Conservation (phyloP, 2,329 filamentous ascomycete genomes). For the Paecilomyces variotii region DNA sequence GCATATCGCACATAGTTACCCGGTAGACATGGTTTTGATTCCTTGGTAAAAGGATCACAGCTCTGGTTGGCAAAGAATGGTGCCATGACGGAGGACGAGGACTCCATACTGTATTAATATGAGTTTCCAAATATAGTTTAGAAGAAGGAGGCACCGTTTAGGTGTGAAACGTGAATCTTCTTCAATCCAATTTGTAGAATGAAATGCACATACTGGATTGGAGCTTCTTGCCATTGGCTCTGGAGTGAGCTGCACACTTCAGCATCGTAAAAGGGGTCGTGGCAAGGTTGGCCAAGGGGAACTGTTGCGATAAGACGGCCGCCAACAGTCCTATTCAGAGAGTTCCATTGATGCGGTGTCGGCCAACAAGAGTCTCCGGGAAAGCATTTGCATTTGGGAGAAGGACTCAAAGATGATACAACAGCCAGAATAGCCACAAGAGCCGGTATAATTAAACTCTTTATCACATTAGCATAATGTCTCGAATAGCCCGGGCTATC, state of each 20-base stretch:
- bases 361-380: slow-evolving; percentile 49
- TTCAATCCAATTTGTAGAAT: slow-evolving; percentile 9
- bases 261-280: slow-evolving; percentile 42
- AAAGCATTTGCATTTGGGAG: neutral
- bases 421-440: neutral
- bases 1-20: slow-evolving; percentile 25
- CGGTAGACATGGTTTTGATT: slow-evolving; percentile 19
- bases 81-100: slow-evolving; percentile 32
- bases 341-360: slow-evolving; percentile 35
- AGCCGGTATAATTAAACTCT: neutral
- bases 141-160: neutral
- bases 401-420: neutral
- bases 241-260: slow-evolving; percentile 35
- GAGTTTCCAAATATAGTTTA: neutral
- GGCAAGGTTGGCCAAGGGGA: slow-evolving; percentile 48
- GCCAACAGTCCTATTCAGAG: slow-evolving; percentile 45
- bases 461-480: neutral
- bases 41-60: slow-evolving; percentile 35
- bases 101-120: slow-evolving; percentile 17
- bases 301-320: slow-evolving; percentile 46
- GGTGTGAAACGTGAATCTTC: neutral
- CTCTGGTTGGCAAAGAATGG: slow-evolving; percentile 31
- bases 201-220: slow-evolving; percentile 38
- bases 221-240: slow-evolving; percentile 37
- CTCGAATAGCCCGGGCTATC: too few species aligned